These are phyloP conservation scores for Lichtheimia ramosa DNA, from an alignment of 371 early-diverging fungal species.

Conservation along the genomic window DNA sequence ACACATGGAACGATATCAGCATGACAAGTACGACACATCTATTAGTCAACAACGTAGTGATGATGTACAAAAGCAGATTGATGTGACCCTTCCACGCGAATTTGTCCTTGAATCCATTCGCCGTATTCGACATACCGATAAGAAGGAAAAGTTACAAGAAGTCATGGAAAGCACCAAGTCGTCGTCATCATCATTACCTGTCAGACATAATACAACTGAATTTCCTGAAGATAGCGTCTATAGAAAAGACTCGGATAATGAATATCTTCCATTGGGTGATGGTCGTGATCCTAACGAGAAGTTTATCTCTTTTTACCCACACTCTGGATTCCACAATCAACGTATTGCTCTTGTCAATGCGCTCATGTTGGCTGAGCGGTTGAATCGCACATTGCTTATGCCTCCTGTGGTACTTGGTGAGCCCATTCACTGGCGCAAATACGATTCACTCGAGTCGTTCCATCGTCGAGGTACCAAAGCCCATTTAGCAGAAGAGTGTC, in stretches of 20 bases:
- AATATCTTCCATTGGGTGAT: conserved; percentile 15
- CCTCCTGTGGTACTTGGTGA: conserved; percentile 53
- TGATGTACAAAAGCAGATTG: conserved; percentile 2
- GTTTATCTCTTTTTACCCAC: conserved; percentile 57
- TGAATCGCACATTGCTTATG: conserved; percentile 57
- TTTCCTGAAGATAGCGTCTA: conserved; percentile 17
- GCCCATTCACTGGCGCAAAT: conserved; percentile 43
- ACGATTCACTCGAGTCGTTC: conserved; percentile 34
- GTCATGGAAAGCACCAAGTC: conserved; percentile 1
- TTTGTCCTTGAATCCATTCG: conserved; percentile 13
- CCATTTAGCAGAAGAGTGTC: conserved; percentile 10
- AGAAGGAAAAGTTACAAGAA: conserved; percentile 1
- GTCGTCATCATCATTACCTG: not conserved
- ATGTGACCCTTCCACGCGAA: conserved; percentile 13
- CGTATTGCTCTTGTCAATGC: conserved; percentile 58
- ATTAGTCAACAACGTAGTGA: not conserved
- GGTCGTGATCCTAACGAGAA: conserved; percentile 22
- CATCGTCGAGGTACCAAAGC: conserved; percentile 27
- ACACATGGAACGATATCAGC: conserved; percentile 3
- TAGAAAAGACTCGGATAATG: conserved; percentile 11
- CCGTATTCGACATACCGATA: conserved; percentile 7
- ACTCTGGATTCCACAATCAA: conserved; percentile 66
- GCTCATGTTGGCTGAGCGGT: conserved; percentile 42
- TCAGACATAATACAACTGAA: not conserved
- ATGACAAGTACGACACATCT: not conserved